These are phyloP conservation scores for Tremellales sp. DNA, from an alignment of 1,284 basidiomycete genomes.

Conservation along the genomic window DNA sequence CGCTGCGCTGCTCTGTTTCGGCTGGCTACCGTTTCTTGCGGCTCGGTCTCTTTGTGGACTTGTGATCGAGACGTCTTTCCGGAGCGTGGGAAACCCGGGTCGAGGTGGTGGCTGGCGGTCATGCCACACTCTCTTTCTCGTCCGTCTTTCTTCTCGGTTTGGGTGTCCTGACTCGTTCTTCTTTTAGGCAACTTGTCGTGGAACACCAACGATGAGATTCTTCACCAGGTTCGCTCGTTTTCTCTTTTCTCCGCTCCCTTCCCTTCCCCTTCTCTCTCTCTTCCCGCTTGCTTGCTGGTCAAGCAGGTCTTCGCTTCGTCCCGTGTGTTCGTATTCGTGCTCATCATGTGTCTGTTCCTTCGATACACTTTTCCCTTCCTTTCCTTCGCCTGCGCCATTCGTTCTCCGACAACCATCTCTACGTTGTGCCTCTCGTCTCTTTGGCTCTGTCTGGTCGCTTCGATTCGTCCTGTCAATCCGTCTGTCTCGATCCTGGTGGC, in stretches of 20 bases:
- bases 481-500: no score
- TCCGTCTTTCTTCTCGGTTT: conserved; percentile 1
- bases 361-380: conserved; percentile 6
- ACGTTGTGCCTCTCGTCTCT: not conserved
- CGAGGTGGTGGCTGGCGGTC: not conserved
- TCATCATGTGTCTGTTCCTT: conserved; percentile 11
- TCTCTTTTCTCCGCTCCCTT: no score
- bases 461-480: no score
- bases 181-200: conserved; percentile 52
- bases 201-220: conserved; percentile 88
- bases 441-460: conserved; percentile 1
- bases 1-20: no score
- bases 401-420: not conserved
- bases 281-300: conserved; percentile 13
- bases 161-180: conserved; percentile 3
- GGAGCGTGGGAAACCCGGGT: not conserved
- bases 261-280: no score
- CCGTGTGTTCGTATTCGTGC: conserved; percentile 40
- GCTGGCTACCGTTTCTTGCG: no score
- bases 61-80: not conserved
- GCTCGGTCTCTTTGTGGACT: conserved; percentile 9
- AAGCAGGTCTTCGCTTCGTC: conserved; percentile 6
- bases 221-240: conserved; percentile 63
- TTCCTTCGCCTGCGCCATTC: conserved; percentile 3
- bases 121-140: not conserved